Conservation (phyloP, 106 monocot genomes). For the Acanthochlamys bracteata region DNA sequence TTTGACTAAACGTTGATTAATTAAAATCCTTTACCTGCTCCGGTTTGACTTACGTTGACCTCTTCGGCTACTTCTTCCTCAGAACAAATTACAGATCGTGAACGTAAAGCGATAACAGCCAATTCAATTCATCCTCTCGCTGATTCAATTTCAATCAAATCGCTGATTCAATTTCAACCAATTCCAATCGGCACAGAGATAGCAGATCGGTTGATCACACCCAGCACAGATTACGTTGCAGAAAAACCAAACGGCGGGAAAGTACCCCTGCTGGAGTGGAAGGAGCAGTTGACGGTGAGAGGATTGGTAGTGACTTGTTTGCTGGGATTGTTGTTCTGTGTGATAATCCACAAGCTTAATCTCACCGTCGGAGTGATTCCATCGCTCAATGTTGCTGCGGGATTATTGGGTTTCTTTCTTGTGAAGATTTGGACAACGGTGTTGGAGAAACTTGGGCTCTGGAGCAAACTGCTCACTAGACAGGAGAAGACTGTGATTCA, state of each 20-base stretch:
- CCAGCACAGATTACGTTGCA: neutral
- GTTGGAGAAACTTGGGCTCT: neutral
- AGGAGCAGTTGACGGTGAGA: neutral
- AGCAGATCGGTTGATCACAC: no score
- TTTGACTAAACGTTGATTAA: no score
- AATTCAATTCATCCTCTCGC: no score
- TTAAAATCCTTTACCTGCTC: no score
- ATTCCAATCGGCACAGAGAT: no score
- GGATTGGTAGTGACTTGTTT: neutral
- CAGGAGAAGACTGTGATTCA: conserved; percentile 6
- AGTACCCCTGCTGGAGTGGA: neutral
- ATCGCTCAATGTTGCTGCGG: neutral
- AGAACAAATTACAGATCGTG: no score
- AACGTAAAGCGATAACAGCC: no score
- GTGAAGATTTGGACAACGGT: neutral
- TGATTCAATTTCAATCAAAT: no score
- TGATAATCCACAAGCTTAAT: conserved; percentile 2
- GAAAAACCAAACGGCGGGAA: neutral
- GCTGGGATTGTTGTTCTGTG: neutral
- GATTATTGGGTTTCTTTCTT: neutral
- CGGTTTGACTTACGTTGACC: no score
- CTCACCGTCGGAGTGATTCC: conserved; percentile 4
- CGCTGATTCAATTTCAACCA: no score
- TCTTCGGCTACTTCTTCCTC: no score
- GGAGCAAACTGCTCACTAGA: neutral